Evolutionary conservation across 1,139 yeast genomes (phyloP), one percentile per base, ranked within the genome.

Genomic region (Kurtzmaniella natalensis): DNA sequence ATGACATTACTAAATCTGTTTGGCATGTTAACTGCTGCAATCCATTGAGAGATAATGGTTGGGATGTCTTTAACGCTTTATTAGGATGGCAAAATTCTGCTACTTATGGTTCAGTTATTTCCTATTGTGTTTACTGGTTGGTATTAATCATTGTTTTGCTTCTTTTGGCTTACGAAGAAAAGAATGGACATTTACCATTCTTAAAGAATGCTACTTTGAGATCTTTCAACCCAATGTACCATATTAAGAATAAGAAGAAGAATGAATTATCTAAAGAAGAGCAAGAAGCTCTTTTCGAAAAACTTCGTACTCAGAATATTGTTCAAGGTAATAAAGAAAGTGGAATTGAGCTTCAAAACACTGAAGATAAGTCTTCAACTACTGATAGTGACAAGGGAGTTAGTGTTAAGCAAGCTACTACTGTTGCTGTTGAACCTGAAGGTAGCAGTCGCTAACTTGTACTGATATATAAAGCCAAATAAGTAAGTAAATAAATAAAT

Each of bases 201-300:
- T 53, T 59, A 48, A 75, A 76, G 59, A 60, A 58, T 43, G 50
- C 78, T 49, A 70, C 70, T 27, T 52, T 80, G 48, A 63, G 64
- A 44, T 61, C 79, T 40, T 59, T 82, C 59, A 81, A 80, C 59
- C 89, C 89, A 56, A 67, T 78, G 72, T 80, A 78, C 59, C 71
- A 79, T 64, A 59, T 81, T 44, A 81, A 79, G 63, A 71, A 72
- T 47, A 78, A 79, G 72, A 71, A 78, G 69, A 74, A 78, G 61
- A 48, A 70, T 37, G 82, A 79, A 47, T 57, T 81, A 50, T 53
- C 76, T 27, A 57, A 59, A 30, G 70, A 57, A 22, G 77, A 81
- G 57, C 69, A 72, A 49, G 70, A 68, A 24, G 70, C 62, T 28
- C 66, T 81, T 51, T 78, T 81, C 51, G 56, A 49, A 31, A 57